Evolutionary conservation across 441 rosid species (phyloP).

Genomic region (Omphalea diandra): DNA sequence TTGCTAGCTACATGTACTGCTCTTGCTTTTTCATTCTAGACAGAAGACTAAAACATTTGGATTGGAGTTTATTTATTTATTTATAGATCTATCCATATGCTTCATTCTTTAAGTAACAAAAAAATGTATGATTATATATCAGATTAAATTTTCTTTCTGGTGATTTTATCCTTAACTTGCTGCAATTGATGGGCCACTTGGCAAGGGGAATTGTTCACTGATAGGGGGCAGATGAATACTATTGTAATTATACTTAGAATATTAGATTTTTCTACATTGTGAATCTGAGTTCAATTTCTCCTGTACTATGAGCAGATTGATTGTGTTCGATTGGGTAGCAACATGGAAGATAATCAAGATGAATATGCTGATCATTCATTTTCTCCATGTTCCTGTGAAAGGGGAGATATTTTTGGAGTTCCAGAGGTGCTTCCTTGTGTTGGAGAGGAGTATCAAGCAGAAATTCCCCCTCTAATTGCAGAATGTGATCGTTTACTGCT

Average conservation of each 20-base stretch:
- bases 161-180: background rate
- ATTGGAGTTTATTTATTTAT: background rate
- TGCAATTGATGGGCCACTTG: background rate
- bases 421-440: conserved; percentile 31
- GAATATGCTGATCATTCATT: conserved; percentile 10
- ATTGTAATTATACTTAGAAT: too few relatives aligned
- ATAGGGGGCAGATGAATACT: background rate
- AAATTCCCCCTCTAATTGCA: conserved; percentile 30
- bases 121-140: too few relatives aligned
- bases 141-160: background rate
- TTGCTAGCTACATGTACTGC: background rate
- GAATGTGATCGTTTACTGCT: conserved; percentile 15
- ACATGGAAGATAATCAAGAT: conserved; percentile 12
- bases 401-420: conserved; percentile 27
- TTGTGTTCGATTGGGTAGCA: background rate
- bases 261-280: background rate
- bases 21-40: background rate
- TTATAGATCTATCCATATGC: background rate
- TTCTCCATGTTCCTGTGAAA: conserved; percentile 16
- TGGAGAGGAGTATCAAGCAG: conserved; percentile 37
- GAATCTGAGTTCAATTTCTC: background rate
- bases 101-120: background rate
- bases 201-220: background rate
- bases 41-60: background rate
- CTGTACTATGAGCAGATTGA: conserved; percentile 17